A percentile compares a stretch with the other conserved stretches of the same genome.
Conservation (phyloP, 1,139 yeast species). For the Protomyces gravidus region DNA sequence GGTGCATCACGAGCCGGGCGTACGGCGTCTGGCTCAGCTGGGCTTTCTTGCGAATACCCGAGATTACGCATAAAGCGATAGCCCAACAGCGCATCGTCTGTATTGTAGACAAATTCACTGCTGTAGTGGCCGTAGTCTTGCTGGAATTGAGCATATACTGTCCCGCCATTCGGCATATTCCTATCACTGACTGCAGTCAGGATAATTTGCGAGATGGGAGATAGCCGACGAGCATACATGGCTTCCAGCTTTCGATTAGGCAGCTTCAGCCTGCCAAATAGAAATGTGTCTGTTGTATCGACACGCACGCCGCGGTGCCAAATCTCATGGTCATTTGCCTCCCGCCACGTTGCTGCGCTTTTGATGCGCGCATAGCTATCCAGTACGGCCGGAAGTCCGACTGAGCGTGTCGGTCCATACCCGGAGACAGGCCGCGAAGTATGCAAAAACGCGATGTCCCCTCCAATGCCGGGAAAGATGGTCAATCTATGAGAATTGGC, state of each 20-base stretch:
- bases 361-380: constrained; percentile 45
- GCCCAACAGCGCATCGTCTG: constrained; percentile 84
- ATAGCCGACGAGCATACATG: constrained; percentile 66
- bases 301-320: constrained; percentile 41
- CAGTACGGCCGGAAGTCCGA: constrained; percentile 41
- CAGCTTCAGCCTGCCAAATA: constrained; percentile 82
- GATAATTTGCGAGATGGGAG: constrained; percentile 58
- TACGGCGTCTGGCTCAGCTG: not conserved
- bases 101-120: constrained; percentile 77
- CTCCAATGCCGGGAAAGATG: constrained; percentile 65
- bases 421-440: constrained; percentile 56
- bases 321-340: constrained; percentile 36
- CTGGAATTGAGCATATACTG: constrained; percentile 64
- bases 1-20: constrained; percentile 37
- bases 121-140: constrained; percentile 60
- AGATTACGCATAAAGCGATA: constrained; percentile 73
- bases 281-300: constrained; percentile 43
- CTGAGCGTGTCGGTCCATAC: constrained; percentile 49
- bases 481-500: constrained; percentile 73
- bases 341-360: constrained; percentile 31
- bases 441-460: constrained; percentile 78
- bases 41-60: constrained; percentile 38
- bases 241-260: constrained; percentile 89
- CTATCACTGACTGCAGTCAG: constrained; percentile 74
- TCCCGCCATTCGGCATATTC: constrained; percentile 53